These are phyloP conservation scores for Homolaphlyctis polyrhiza DNA, from an alignment of 371 early-diverging fungal genomes.

Conservation along the genomic window DNA sequence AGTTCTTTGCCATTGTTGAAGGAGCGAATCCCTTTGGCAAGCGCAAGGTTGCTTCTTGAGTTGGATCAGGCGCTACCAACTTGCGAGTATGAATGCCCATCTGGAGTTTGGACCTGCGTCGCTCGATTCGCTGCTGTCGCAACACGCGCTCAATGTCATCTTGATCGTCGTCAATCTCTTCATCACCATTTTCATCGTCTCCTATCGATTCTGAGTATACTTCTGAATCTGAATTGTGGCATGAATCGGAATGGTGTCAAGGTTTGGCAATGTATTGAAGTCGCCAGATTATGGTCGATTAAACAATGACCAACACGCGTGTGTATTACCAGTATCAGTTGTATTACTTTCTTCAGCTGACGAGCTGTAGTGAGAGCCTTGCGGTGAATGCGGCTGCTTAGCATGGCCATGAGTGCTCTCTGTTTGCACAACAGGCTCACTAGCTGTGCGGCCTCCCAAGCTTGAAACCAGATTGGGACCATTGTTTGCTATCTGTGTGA, in stretches of 20 bases:
- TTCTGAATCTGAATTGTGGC: too few species aligned
- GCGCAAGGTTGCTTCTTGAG: background rate
- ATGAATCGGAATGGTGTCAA: too few species aligned
- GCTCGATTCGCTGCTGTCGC: background rate
- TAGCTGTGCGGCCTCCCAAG: background rate
- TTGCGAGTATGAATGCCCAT: background rate
- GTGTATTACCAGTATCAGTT: background rate
- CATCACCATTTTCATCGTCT: too few species aligned
- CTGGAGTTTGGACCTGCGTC: background rate
- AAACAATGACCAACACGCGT: too few species aligned
- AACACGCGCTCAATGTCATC: background rate
- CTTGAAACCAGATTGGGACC: background rate
- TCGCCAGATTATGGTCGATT: too few species aligned
- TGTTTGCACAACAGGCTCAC: background rate
- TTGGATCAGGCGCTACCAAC: conserved; percentile 4
- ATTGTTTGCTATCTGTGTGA: background rate
- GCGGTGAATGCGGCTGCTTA: background rate
- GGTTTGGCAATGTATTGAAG: too few species aligned
- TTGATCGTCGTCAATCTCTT: background rate
- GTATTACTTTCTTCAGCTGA: background rate
- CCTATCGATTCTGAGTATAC: too few species aligned
- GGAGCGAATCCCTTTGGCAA: conserved; percentile 14
- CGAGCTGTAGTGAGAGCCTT: background rate
- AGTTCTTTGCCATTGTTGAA: conserved; percentile 12
- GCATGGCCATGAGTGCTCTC: background rate